Evolutionary conservation across 495 filamentous ascomycete genomes (phyloP).

Genomic region (Wilcoxina mikolae): DNA sequence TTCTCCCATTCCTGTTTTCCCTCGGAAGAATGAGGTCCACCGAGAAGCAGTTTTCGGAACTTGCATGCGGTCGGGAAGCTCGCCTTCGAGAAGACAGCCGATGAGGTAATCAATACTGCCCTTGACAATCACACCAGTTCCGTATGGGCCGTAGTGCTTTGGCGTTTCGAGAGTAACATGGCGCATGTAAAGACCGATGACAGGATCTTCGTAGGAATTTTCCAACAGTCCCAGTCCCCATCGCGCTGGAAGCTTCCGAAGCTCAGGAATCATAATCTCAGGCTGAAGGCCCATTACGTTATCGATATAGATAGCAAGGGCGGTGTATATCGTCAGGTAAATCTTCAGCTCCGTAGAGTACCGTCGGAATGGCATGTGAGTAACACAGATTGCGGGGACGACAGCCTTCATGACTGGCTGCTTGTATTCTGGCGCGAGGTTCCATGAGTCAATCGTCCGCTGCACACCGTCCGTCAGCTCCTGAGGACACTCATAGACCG

Average conservation of each 20-base stretch:
- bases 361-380: background rate
- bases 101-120: background rate
- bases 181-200: background rate
- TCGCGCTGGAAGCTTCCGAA: background rate
- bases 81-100: background rate
- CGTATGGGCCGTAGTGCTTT: background rate
- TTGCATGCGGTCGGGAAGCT: background rate
- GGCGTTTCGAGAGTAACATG: background rate
- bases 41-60: background rate
- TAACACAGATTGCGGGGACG: background rate
- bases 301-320: background rate
- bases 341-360: background rate
- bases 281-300: background rate
- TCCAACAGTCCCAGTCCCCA: background rate
- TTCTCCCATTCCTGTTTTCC: slow-evolving; percentile 6
- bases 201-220: background rate
- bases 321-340: background rate
- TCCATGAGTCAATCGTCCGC: background rate
- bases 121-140: background rate
- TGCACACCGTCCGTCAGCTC: background rate
- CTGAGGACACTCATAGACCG: background rate
- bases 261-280: background rate
- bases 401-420: background rate
- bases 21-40: slow-evolving; percentile 1
- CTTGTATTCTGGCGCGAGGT: background rate